Evolutionary conservation across 768 basidiomycete species (phyloP), one percentile per base, ranked within the genome.

Genomic region (Cystofilobasidium capitatum): DNA sequence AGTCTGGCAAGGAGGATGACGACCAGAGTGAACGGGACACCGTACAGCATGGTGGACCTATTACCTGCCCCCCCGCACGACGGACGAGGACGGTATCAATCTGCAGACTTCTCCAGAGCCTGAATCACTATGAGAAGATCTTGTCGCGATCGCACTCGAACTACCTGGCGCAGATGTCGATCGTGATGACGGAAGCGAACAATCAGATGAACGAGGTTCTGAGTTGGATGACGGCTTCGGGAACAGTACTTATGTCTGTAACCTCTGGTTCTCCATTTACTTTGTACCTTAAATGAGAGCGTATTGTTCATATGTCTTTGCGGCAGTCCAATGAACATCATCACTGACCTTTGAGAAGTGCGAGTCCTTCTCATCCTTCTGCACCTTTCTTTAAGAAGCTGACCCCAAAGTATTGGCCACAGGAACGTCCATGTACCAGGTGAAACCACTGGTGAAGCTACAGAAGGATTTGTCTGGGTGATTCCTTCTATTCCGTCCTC

Each of bases 191-290:
- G 39, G 42, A 57, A 73, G 96, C 96, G 45, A 99, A 99, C 79
- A 99, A 99, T 77, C 92, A 98, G 80, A 99, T 98, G 80, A 99
- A 99, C 79, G 92, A 98, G 75, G 96, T 99, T 2, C 84, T 98
- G 29, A 42, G 7, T 91, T 89, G 74, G 73, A 54, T 70, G 76
- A 73, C 36, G 6, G 29, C 62, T 13, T 82, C 98, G 54, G 96
- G 96, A 82, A 99, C 96, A 8, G 85, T 99, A 7, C 86, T 98
- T 71, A 87, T 99, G 75, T 96, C 89, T 39, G 60, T 49, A 20
- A 1, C 4, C 14, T 37, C 40, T 40, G n/a, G n/a, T n/a, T n/a
- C 24, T 42, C 26, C n/a, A n/a, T n/a, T 37, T 47, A 26, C 13
- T 36, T 33, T 5, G 1, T 37, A 14, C 16, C 10, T 33, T 33